These are phyloP conservation scores for Rhodotorula sp. DNA, from an alignment of 1,284 basidiomycete genomes.

Conservation along the genomic window DNA sequence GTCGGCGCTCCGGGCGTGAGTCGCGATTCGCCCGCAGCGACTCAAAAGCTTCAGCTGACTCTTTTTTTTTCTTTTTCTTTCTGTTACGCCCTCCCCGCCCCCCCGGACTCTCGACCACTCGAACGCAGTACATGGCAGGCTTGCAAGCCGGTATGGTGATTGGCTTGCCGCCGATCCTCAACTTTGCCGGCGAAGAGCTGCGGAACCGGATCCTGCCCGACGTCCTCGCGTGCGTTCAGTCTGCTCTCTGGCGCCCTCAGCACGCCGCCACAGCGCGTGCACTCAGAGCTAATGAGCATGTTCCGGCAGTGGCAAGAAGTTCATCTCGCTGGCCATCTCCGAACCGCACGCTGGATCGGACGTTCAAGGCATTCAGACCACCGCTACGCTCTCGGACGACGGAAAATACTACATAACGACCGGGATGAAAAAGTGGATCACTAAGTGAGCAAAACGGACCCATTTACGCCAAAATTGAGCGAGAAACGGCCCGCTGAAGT, in stretches of 20 bases:
- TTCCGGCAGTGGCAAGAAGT: conserved; percentile 64
- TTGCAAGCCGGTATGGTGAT: conserved; percentile 68
- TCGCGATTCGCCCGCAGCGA: not conserved
- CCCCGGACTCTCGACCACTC: too few species aligned
- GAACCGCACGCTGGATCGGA: conserved; percentile 69
- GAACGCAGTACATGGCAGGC: conserved; percentile 54
- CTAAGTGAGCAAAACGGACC: conserved; percentile 48
- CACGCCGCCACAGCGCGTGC: conserved; percentile 11
- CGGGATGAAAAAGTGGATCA: conserved; percentile 53
- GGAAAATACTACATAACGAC: conserved; percentile 61
- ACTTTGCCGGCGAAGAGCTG: conserved; percentile 75
- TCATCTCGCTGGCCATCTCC: conserved; percentile 75
- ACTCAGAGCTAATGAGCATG: not conserved
- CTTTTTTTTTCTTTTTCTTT: too few species aligned
- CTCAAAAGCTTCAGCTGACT: not conserved
- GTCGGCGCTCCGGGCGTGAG: conserved; percentile 66
- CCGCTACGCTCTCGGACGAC: conserved; percentile 66
- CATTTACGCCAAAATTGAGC: too few species aligned
- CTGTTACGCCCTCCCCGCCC: not conserved
- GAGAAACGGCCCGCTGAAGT: not conserved
- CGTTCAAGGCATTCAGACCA: conserved; percentile 58
- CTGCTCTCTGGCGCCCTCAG: conserved; percentile 47
- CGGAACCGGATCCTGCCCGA: conserved; percentile 78
- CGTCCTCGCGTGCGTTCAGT: conserved; percentile 59
- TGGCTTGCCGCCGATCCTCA: conserved; percentile 68